phyloP scores from a whole-genome alignment of 257 asterid genomes.

The Rhazya stricta region DNA sequence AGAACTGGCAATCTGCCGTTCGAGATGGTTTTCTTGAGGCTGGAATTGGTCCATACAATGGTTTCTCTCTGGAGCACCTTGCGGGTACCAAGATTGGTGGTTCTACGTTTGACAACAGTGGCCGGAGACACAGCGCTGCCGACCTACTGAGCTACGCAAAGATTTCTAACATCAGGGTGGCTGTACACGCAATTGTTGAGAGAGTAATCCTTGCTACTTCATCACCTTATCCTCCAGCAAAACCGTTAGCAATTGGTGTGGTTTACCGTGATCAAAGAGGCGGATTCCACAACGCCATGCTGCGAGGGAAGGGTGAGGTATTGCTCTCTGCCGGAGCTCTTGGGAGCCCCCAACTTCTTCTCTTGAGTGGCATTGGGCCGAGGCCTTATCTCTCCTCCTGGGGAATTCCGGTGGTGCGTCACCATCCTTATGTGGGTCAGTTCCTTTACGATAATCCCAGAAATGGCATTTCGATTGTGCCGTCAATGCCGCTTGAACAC shows the following conservation, averaged over 20 bases:
- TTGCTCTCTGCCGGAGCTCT: conserved; percentile 76
- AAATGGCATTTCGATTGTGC: conserved; percentile 81
- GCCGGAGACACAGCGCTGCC: conserved; percentile 70
- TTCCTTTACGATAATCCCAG: conserved; percentile 86
- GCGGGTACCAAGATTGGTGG: conserved; percentile 89
- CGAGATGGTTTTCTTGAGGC: conserved; percentile 77
- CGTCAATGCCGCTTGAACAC: conserved; percentile 67
- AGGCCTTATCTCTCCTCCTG: conserved; percentile 71
- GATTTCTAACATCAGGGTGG: conserved; percentile 53
- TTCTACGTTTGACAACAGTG: conserved; percentile 65
- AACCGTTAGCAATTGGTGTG: conserved; percentile 56
- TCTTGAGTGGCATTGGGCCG: conserved; percentile 81
- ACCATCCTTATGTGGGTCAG: conserved; percentile 70
- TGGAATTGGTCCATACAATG: conserved; percentile 64
- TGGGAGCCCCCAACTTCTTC: conserved; percentile 85
- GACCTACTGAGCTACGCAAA: conserved; percentile 67
- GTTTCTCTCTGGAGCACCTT: conserved; percentile 67
- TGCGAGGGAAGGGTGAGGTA: conserved; percentile 62
- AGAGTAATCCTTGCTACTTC: conserved; percentile 50
- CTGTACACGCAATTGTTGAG: conserved; percentile 62
- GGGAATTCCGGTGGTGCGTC: conserved; percentile 77
- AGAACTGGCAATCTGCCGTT: conserved; percentile 72
- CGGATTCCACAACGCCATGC: conserved; percentile 65
- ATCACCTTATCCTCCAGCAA: conserved; percentile 13
- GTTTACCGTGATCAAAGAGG: conserved; percentile 56